Conservation (phyloP, 1,284 basidiomycete genomes). For the Butyriboletus appendiculatus region DNA sequence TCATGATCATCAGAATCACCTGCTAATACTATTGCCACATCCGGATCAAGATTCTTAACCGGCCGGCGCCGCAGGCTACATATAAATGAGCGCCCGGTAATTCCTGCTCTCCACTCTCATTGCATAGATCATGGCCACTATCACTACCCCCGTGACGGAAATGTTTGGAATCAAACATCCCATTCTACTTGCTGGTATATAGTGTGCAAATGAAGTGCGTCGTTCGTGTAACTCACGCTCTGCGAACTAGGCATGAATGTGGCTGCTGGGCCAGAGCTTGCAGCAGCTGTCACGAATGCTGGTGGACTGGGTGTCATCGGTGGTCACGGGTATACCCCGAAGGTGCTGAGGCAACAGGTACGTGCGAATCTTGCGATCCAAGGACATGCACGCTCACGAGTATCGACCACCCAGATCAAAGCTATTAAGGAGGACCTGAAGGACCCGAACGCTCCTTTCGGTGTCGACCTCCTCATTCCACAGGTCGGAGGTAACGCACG, state of each 20-base stretch:
- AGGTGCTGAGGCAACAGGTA: constrained; percentile 70
- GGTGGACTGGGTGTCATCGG: constrained; percentile 85
- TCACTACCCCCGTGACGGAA: constrained; percentile 78
- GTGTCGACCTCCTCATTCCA: constrained; percentile 85
- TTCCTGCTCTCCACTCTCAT: neutral
- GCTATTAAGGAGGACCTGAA: constrained; percentile 70
- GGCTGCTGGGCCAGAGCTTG: constrained; percentile 84
- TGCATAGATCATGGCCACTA: constrained; percentile 33
- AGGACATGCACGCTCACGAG: neutral
- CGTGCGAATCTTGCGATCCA: constrained; percentile 4
- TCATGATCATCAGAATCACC: constrained; percentile 6
- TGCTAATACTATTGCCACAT: neutral
- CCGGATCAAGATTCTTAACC: neutral
- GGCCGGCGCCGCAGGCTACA: neutral
- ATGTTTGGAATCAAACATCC: constrained; percentile 88
- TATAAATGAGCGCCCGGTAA: neutral
- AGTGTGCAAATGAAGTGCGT: neutral
- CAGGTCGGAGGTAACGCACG: constrained; percentile 80
- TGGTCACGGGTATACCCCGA: constrained; percentile 80
- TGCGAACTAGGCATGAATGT: constrained; percentile 73
- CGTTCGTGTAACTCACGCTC: neutral
- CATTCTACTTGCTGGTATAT: constrained; percentile 76
- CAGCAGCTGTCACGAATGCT: constrained; percentile 86
- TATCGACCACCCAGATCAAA: constrained; percentile 53
- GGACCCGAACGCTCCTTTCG: constrained; percentile 77